Evolutionary conservation across 257 asterid species (phyloP).

Genomic region (Rehmannia glutinosa): DNA sequence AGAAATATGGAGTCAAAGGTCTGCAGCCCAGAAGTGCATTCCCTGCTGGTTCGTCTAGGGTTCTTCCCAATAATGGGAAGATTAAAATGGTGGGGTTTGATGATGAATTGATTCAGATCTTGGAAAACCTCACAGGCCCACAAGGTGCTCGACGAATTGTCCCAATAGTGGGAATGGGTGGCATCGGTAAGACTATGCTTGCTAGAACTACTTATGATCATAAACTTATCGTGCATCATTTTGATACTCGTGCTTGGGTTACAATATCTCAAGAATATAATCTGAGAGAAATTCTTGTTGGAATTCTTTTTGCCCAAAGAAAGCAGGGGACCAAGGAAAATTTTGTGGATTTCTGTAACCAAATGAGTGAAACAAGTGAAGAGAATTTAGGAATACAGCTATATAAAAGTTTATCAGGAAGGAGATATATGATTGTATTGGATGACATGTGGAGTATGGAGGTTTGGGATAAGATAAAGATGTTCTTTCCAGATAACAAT

Average conservation of each 20-base stretch:
- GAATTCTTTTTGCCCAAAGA: background rate
- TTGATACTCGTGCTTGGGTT: constrained; percentile 3
- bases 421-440: constrained; percentile 16
- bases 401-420: constrained; percentile 9
- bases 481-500: background rate
- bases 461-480: background rate
- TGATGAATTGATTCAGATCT: background rate
- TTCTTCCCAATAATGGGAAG: background rate
- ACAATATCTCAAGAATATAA: constrained; percentile 8
- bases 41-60: background rate
- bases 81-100: background rate
- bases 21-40: background rate
- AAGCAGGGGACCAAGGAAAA: background rate
- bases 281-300: background rate
- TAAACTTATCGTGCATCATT: background rate
- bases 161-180: constrained; percentile 15
- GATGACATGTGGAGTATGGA: constrained; percentile 20
- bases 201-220: background rate
- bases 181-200: constrained; percentile 5
- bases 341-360: no score
- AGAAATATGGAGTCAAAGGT: background rate
- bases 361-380: background rate
- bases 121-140: background rate
- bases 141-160: background rate
- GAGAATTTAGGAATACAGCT: constrained; percentile 11